Evolutionary conservation across 805 yeast genomes (phyloP).

Genomic region (Candida xyloterini): DNA sequence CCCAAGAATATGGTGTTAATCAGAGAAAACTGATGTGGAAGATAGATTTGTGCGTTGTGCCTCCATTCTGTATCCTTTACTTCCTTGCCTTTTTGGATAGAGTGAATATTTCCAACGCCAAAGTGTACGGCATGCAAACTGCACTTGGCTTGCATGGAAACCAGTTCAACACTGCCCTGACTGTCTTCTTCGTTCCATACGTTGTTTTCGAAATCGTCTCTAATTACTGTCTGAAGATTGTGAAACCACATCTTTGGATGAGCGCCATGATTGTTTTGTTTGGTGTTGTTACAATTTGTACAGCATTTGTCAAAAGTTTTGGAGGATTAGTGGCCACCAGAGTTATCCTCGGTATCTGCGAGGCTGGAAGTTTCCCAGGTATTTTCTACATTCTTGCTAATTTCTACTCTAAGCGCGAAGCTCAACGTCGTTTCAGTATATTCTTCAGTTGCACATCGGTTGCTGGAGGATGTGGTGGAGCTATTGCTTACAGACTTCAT

Average conservation of each 20-base stretch:
- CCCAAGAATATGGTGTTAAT: slow-evolving; percentile 47
- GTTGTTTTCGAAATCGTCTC: slow-evolving; percentile 62
- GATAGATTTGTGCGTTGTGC: slow-evolving; percentile 66
- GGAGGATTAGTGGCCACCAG: slow-evolving; percentile 62
- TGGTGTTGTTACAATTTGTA: slow-evolving; percentile 61
- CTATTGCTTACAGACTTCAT: slow-evolving; percentile 62
- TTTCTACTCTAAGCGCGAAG: slow-evolving; percentile 61
- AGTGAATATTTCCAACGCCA: slow-evolving; percentile 80
- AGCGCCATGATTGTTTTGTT: slow-evolving; percentile 56
- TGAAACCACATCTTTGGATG: slow-evolving; percentile 66
- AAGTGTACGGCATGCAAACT: slow-evolving; percentile 60
- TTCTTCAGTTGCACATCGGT: slow-evolving; percentile 70
- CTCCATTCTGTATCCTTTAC: slow-evolving; percentile 72
- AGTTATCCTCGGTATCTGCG: slow-evolving; percentile 63
- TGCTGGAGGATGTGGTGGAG: slow-evolving; percentile 79
- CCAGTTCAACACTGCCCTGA: slow-evolving; percentile 62
- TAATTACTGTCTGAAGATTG: slow-evolving; percentile 55
- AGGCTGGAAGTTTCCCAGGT: slow-evolving; percentile 73
- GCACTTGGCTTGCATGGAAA: slow-evolving; percentile 54
- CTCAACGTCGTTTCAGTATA: slow-evolving; percentile 65
- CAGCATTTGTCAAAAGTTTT: slow-evolving; percentile 60
- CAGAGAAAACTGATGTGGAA: slow-evolving; percentile 58
- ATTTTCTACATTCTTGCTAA: slow-evolving; percentile 66
- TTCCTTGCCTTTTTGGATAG: slow-evolving; percentile 77
- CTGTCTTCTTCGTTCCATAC: slow-evolving; percentile 72